Evolutionary conservation across 2,329 filamentous ascomycete species (phyloP).

Genomic region (Tolypocladium album): DNA sequence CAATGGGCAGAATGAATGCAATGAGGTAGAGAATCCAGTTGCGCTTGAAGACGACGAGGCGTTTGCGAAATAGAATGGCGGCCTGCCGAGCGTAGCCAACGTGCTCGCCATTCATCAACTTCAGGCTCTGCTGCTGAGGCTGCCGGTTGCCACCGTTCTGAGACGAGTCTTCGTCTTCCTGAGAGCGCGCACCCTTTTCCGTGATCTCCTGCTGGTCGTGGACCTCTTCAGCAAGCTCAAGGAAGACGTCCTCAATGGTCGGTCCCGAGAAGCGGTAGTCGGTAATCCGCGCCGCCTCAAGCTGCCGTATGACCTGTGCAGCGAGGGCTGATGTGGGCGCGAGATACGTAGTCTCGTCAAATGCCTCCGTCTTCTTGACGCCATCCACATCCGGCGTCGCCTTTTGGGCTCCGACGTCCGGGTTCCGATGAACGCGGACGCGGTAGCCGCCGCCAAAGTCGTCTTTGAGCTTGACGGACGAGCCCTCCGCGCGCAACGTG

Average conservation of each 20-base stretch:
- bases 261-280: conserved; percentile 83
- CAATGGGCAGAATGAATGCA: conserved; percentile 67
- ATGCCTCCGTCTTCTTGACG: conserved; percentile 45
- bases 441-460: conserved; percentile 74
- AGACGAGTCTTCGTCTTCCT: conserved; percentile 7
- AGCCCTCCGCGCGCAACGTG: conserved; percentile 68
- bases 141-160: conserved; percentile 14
- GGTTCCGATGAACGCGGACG: conserved; percentile 58
- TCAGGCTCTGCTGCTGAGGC: conserved; percentile 20
- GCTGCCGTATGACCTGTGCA: conserved; percentile 55
- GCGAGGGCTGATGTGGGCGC: conserved; percentile 60
- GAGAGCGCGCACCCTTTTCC: conserved; percentile 5
- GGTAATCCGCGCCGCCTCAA: conserved; percentile 56
- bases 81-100: conserved; percentile 63
- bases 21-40: conserved; percentile 69
- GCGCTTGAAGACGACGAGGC: conserved; percentile 63
- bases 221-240: conserved; percentile 75
- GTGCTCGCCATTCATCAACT: conserved; percentile 56
- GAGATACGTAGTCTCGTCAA: conserved; percentile 65
- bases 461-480: conserved; percentile 78
- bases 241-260: conserved; percentile 86
- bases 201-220: conserved; percentile 34
- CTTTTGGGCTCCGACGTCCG: conserved; percentile 29
- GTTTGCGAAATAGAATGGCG: conserved; percentile 65
- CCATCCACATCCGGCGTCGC: conserved; percentile 42